A percentile compares a stretch with the other conserved stretches of the same genome.
phyloP scores from a whole-genome alignment of 2,329 filamentous ascomycete species.

The Trichophaea hybrida region DNA sequence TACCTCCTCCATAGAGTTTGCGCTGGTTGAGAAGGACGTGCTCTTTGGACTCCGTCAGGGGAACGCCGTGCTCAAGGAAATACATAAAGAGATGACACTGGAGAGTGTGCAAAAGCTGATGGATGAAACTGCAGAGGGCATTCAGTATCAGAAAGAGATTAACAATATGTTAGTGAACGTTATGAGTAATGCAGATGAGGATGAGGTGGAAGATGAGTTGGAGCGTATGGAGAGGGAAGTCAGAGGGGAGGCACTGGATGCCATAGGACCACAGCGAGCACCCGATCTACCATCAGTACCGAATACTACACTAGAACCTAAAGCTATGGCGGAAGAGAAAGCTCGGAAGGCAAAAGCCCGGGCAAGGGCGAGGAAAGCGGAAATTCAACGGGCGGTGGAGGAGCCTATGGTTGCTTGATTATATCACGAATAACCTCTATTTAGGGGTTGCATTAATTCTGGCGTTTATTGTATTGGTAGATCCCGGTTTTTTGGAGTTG shows the following conservation, averaged over 20 bases:
- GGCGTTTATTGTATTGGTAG: too few species aligned
- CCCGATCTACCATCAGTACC: conserved; percentile 13
- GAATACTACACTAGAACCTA: neutral
- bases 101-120: conserved; percentile 20
- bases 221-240: conserved; percentile 61
- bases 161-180: conserved; percentile 77
- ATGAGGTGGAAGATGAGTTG: conserved; percentile 93
- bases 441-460: too few species aligned
- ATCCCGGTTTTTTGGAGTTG: too few species aligned
- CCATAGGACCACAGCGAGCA: neutral
- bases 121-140: conserved; percentile 18
- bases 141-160: conserved; percentile 88
- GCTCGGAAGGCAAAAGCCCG: neutral
- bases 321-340: neutral
- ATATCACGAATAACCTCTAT: neutral
- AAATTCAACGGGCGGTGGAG: conserved; percentile 7
- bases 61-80: conserved; percentile 19
- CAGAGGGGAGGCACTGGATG: conserved; percentile 26
- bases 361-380: conserved; percentile 8
- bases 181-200: conserved; percentile 89
- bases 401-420: conserved; percentile 1
- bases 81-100: conserved; percentile 21
- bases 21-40: conserved; percentile 91
- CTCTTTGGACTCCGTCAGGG: conserved; percentile 54
- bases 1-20: conserved; percentile 57